Evolutionary conservation across 228 moss, liverwort and hornwort species (phyloP), one percentile per base, ranked within the genome.

Genomic region (Sphagnum fallax): DNA sequence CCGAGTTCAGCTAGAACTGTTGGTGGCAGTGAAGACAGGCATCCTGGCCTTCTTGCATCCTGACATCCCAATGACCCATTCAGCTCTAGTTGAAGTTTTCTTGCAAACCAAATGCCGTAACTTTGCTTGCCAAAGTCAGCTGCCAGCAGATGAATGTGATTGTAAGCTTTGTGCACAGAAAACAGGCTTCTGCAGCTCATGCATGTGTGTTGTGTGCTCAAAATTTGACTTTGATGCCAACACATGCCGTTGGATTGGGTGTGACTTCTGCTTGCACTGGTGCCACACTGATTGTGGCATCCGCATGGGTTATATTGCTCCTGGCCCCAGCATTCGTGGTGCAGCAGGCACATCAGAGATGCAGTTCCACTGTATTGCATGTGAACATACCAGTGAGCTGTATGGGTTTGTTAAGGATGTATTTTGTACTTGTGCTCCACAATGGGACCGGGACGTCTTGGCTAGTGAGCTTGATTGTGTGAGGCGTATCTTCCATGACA

Each of bases 321-420:
- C 97, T 62, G 91, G 97, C 16, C 85, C 89, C 47, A 92, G 95
- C 81, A 85, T 89, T 53, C 76, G 84, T 53, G 92, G 89, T 53
- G 85, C 78, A 59, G 87, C 85, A 76, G 89, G 85, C 66, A 88
- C 90, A 49, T 85, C 97, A 6, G 97, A 90, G 57, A 91, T 93
- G 93, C 93, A 93, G 67, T 98, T 93, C 71, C 87, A 85, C 16
- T 98, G 97, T 76, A 81, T 88, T 65, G 97, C 91, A 48, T 98
- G 97, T 81, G 87, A 83, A 68, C 93, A 98, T 69, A 98, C 91
- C 48, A 93, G 93, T 75, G 97, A 98, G 80, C 90, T 98, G 6
- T 98, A 93, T 52, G 97, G 97, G n/a, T 98, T 98, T 76, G 97
- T 98, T 52, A 91, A 93, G 82, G 97, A 98, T 62, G 97, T 98